Evolutionary conservation across 2,329 filamentous ascomycete species (phyloP), one percentile per base, ranked within the genome.

Genomic region (Periconia macrospinosa): DNA sequence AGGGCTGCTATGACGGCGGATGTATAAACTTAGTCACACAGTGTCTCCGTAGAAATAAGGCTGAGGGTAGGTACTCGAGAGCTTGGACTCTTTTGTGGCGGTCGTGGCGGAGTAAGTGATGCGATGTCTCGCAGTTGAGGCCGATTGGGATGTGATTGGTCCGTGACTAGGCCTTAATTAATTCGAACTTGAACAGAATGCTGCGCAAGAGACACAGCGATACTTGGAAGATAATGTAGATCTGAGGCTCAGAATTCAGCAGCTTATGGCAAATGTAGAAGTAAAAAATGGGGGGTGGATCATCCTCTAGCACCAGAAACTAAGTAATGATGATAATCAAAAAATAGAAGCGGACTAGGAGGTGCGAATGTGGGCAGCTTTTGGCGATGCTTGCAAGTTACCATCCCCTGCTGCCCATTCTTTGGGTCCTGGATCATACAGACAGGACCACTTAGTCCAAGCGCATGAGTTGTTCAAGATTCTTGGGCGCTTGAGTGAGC

Each of bases 121-220:
- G 66, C 70, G 60, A 65, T 69, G 66, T 72, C 62, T 72, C 59
- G 69, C 66, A 67, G 60, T 66, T 50, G 54, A 53, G 63, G 60
- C 60, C 50, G 23, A 27, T 5, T 27, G 58, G 56, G 56, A 52
- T 45, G 55, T 63, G 61, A 71, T 68, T 67, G 62, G 66, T 52
- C 63, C 58, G 56, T 65, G 55, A 52, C 56, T 61, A 46, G 63
- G 66, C 67, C 63, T 66, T 54, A 60, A 59, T 27, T 27, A 5
- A 27, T 27, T 27, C 23, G 23, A 5, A 27, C 5, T 27, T 27
- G 23, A 3, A 27, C 8, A 8, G 23, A 27, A 27, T 27, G 23
- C 23, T 27, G 23, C 23, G 23, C 23, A 27, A 27, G 23, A 27
- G 23, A 27, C 8, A 27, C 23, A 8, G 23, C 23, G 8, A 27